phyloP scores from a whole-genome alignment of 139 green algal species.

The Pedinophyceae sp. region DNA sequence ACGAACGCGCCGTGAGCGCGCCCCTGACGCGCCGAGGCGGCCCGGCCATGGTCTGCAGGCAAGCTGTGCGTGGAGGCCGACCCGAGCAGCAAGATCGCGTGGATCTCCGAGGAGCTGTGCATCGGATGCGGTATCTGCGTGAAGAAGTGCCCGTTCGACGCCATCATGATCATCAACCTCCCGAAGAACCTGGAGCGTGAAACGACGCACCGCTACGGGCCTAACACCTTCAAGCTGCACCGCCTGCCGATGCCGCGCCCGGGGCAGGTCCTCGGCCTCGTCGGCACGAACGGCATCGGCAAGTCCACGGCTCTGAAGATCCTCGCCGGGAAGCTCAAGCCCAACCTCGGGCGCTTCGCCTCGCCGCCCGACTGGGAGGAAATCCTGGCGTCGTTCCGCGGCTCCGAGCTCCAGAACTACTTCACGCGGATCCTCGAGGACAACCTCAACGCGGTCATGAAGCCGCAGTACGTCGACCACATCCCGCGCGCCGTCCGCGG shows the following conservation, averaged over 20 bases:
- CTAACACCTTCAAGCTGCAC: slow-evolving; percentile 99
- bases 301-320: slow-evolving; percentile 98
- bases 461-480: slow-evolving; percentile 92
- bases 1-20: no score
- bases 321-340: slow-evolving; percentile 94
- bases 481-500: slow-evolving; percentile 92
- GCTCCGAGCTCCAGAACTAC: slow-evolving; percentile 98
- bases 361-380: slow-evolving; percentile 89
- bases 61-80: slow-evolving; percentile 95
- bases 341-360: slow-evolving; percentile 88
- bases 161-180: slow-evolving; percentile 99
- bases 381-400: slow-evolving; percentile 92
- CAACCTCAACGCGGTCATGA: slow-evolving; percentile 85
- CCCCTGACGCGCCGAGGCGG: background rate
- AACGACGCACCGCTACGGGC: slow-evolving; percentile 94
- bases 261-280: slow-evolving; percentile 91
- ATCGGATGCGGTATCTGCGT: slow-evolving; percentile 99
- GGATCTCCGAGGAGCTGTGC: slow-evolving; percentile 96
- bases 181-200: slow-evolving; percentile 92
- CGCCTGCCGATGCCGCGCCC: slow-evolving; percentile 64
- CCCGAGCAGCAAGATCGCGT: slow-evolving; percentile 73
- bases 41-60: no score
- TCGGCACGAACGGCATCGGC: slow-evolving; percentile 97
- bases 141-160: slow-evolving; percentile 99
- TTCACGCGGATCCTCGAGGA: slow-evolving; percentile 94